Conservation (phyloP, 2,329 filamentous ascomycete genomes). For the Fusarium praegraminearum region DNA sequence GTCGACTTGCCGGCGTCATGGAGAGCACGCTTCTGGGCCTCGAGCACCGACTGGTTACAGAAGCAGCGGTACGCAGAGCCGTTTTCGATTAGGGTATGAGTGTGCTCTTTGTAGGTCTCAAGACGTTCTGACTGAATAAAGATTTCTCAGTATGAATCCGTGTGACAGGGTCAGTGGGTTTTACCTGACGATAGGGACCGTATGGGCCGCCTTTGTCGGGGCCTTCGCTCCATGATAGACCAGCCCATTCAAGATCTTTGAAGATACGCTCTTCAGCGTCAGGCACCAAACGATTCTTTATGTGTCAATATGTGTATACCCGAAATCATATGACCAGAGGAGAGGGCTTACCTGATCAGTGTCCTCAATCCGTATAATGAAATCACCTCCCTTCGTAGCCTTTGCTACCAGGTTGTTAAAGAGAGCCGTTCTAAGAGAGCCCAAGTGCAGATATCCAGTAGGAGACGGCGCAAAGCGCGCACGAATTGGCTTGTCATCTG, state of each 20-base stretch:
- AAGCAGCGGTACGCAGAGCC: conserved; percentile 94
- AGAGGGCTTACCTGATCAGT: conserved; percentile 80
- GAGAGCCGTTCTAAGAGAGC: conserved; percentile 90
- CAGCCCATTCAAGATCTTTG: conserved; percentile 87
- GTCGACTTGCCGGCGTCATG: conserved; percentile 63
- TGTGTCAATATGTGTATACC: conserved; percentile 13
- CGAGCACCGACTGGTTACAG: conserved; percentile 79
- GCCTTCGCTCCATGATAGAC: conserved; percentile 93
- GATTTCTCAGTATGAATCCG: not conserved
- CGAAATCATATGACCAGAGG: not conserved
- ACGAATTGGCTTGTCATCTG: conserved; percentile 66
- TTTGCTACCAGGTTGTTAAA: conserved; percentile 95
- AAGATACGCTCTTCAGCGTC: conserved; percentile 84
- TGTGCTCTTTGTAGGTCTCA: conserved; percentile 77
- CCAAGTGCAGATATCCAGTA: conserved; percentile 92
- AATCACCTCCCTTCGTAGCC: conserved; percentile 83
- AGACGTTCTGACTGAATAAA: conserved; percentile 79
- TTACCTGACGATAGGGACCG: conserved; percentile 87
- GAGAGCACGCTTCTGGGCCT: conserved; percentile 72
- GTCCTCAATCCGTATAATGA: conserved; percentile 91
- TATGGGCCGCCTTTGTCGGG: conserved; percentile 83
- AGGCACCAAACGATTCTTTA: conserved; percentile 80
- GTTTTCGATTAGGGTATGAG: conserved; percentile 73
- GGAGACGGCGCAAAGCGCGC: conserved; percentile 94
- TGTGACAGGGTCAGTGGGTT: conserved; percentile 4